phyloP scores from a whole-genome alignment of 2,329 filamentous ascomycete species.

The Decorospora gaudefroyi region DNA sequence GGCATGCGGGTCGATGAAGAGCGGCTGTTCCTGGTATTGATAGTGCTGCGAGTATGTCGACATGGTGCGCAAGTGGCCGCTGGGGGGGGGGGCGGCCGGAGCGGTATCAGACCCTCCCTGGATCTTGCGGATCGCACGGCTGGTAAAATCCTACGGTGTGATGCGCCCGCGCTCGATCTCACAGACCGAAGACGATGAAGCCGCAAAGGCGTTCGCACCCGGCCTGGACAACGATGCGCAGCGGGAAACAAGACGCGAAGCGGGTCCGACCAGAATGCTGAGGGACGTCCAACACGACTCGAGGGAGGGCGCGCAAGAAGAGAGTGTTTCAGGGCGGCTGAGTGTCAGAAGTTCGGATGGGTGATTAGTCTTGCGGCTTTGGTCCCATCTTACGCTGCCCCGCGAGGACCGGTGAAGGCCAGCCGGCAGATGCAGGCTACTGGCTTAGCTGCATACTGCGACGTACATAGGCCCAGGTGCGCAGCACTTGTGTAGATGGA shows the following conservation, averaged over 20 bases:
- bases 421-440: conserved; percentile 37
- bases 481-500: conserved; percentile 39
- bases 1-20: conserved; percentile 25
- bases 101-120: conserved; percentile 27
- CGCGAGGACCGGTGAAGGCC: conserved; percentile 45
- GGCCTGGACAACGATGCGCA: conserved; percentile 25
- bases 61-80: conserved; percentile 37
- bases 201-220: conserved; percentile 26
- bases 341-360: conserved; percentile 32
- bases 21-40: conserved; percentile 29
- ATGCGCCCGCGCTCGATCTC: conserved; percentile 31
- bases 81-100: conserved; percentile 25
- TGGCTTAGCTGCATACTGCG: conserved; percentile 43
- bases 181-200: conserved; percentile 30
- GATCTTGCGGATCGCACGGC: conserved; percentile 35
- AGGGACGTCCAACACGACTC: conserved; percentile 34
- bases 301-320: conserved; percentile 40
- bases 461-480: too few species aligned
- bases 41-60: conserved; percentile 32
- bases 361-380: conserved; percentile 28
- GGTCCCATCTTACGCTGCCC: conserved; percentile 40
- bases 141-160: conserved; percentile 29
- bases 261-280: conserved; percentile 28
- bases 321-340: conserved; percentile 36
- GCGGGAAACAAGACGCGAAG: conserved; percentile 27